Evolutionary conservation across 768 basidiomycete species (phyloP).

Genomic region (Leccinum rimulosum): DNA sequence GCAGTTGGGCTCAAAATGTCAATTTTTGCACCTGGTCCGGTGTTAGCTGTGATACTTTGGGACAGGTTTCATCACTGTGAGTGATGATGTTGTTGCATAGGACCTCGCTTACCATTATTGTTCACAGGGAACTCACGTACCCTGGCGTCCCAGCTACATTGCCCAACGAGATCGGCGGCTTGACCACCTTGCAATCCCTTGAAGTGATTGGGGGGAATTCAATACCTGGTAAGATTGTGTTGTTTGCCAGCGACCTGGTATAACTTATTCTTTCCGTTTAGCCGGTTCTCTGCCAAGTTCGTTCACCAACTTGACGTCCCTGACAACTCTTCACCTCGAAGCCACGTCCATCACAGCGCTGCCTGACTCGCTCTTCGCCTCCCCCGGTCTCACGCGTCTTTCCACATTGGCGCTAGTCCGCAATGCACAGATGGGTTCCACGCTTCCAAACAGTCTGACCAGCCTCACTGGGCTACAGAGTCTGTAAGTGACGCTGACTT

Average conservation of each 20-base stretch:
- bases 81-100: constrained; percentile 14
- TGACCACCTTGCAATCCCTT: constrained; percentile 39
- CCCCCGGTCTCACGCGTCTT: constrained; percentile 31
- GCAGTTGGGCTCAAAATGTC: constrained; percentile 45
- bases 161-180: constrained; percentile 40
- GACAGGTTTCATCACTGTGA: constrained; percentile 41
- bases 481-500: constrained; percentile 31
- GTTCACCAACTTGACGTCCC: constrained; percentile 36
- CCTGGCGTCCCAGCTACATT: constrained; percentile 47
- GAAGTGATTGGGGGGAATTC: constrained; percentile 40
- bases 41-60: constrained; percentile 41
- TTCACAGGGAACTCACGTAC: constrained; percentile 38
- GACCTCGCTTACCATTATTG: not conserved
- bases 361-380: constrained; percentile 34
- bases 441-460: constrained; percentile 37
- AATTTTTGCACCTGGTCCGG: constrained; percentile 49
- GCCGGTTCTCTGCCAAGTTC: constrained; percentile 42
- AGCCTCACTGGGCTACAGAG: constrained; percentile 34
- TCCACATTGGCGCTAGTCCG: constrained; percentile 38
- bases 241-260: not conserved
- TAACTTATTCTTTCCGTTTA: constrained; percentile 11
- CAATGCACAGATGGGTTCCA: constrained; percentile 39
- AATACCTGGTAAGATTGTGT: constrained; percentile 38
- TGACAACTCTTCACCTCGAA: constrained; percentile 41
- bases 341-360: constrained; percentile 39